Evolutionary conservation across 2,329 filamentous ascomycete species (phyloP).

Genomic region (Samsoniella hepiali): DNA sequence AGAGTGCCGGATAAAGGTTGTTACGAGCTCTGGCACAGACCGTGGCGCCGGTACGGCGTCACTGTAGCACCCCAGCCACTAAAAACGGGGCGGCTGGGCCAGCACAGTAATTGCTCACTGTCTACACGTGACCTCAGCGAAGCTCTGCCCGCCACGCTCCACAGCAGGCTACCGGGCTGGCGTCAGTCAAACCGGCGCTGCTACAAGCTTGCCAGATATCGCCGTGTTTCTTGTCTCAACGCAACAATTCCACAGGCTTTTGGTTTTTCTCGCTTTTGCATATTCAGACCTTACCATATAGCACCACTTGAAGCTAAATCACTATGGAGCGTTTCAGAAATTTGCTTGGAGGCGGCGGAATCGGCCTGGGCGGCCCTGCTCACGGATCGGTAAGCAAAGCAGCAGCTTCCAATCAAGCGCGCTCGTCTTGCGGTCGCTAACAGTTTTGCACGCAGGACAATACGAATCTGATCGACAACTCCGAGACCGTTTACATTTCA

Average conservation of each 20-base stretch:
- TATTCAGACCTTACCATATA: background rate
- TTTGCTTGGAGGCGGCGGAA: conserved; percentile 76
- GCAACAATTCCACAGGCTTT: conserved; percentile 1
- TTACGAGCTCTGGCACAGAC: background rate
- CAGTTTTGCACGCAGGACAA: conserved; percentile 62
- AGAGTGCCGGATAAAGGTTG: conserved; percentile 11
- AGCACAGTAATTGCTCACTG: background rate
- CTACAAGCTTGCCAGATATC: conserved; percentile 14
- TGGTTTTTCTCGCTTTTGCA: background rate
- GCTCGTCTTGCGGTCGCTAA: conserved; percentile 19
- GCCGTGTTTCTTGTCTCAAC: background rate
- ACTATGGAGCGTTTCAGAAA: conserved; percentile 89
- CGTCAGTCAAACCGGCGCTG: conserved; percentile 17
- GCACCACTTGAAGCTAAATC: conserved; percentile 13
- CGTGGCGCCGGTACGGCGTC: background rate
- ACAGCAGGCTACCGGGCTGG: conserved; percentile 18
- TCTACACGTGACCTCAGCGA: conserved; percentile 6
- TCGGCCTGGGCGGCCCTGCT: conserved; percentile 55
- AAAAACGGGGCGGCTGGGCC: background rate
- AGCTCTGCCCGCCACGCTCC: background rate
- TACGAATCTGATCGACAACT: conserved; percentile 91
- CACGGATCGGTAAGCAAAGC: conserved; percentile 38
- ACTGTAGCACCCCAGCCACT: background rate
- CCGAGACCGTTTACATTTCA: conserved; percentile 98
- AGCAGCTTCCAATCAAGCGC: conserved; percentile 3